Conservation (phyloP, 2,329 filamentous ascomycete genomes). For the Orbilia blumenaviensis region DNA sequence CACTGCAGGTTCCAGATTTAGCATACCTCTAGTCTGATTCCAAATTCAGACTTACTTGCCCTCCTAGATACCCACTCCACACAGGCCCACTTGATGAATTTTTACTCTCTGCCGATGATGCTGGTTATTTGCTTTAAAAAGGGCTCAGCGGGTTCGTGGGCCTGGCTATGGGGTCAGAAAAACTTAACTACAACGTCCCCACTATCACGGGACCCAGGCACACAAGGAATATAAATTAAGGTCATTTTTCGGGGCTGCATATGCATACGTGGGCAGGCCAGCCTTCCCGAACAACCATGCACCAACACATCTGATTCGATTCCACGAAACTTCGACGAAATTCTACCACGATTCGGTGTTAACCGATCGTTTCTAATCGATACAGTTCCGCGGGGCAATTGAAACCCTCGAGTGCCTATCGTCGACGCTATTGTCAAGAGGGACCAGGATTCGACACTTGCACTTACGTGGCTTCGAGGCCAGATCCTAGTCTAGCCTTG, state of each 20-base stretch:
- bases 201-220: not conserved
- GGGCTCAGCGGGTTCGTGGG: not conserved
- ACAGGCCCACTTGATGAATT: too few species aligned
- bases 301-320: not conserved
- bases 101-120: too few species aligned
- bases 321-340: not conserved
- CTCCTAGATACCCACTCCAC: not conserved
- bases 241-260: too few species aligned
- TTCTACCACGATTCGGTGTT: not conserved
- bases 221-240: not conserved
- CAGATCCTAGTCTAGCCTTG: not conserved
- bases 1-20: slow-evolving; percentile 50
- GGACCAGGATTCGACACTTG: not conserved
- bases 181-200: not conserved
- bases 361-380: not conserved
- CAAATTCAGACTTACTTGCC: slow-evolving; percentile 33
- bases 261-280: too few species aligned
- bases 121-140: not conserved
- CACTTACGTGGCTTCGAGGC: not conserved
- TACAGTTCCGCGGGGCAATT: not conserved
- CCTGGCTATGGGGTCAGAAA: not conserved
- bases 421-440: not conserved
- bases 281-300: not conserved
- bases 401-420: not conserved
- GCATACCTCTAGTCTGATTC: slow-evolving; percentile 31